These are phyloP conservation scores for Plenodomus tracheiphilus DNA, from an alignment of 2,329 filamentous ascomycete genomes.

Conservation along the genomic window DNA sequence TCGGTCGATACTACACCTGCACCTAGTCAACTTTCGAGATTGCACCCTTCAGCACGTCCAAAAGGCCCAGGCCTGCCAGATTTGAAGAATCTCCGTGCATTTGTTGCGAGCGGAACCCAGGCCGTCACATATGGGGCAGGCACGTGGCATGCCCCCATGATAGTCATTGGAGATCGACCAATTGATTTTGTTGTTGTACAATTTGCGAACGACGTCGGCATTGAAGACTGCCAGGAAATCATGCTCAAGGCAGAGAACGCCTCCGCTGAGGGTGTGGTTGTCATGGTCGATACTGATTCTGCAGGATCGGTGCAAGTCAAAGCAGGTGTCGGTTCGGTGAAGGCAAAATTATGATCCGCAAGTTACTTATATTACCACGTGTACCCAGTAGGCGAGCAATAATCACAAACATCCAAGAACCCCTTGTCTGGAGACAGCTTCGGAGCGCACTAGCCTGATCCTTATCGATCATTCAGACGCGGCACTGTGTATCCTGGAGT, in stretches of 20 bases:
- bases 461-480: too few species aligned
- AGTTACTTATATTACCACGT: background rate
- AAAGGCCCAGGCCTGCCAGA: conserved; percentile 70
- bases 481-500: too few species aligned
- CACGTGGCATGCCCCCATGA: conserved; percentile 98
- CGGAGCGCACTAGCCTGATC: too few species aligned
- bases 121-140: conserved; percentile 90
- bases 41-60: conserved; percentile 40
- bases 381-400: too few species aligned
- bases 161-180: conserved; percentile 70
- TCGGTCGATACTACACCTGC: conserved; percentile 54
- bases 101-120: conserved; percentile 75
- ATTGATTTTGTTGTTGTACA: conserved; percentile 85
- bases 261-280: conserved; percentile 40
- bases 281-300: conserved; percentile 37
- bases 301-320: conserved; percentile 40
- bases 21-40: conserved; percentile 28
- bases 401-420: too few species aligned
- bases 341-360: conserved; percentile 27
- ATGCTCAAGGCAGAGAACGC: conserved; percentile 41
- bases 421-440: too few species aligned
- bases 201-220: conserved; percentile 77
- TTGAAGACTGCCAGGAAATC: conserved; percentile 89
- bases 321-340: conserved; percentile 38
- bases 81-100: conserved; percentile 69